These are phyloP conservation scores for Arachnopeziza araneosa DNA, from an alignment of 2,329 filamentous ascomycete species.

Conservation along the genomic window DNA sequence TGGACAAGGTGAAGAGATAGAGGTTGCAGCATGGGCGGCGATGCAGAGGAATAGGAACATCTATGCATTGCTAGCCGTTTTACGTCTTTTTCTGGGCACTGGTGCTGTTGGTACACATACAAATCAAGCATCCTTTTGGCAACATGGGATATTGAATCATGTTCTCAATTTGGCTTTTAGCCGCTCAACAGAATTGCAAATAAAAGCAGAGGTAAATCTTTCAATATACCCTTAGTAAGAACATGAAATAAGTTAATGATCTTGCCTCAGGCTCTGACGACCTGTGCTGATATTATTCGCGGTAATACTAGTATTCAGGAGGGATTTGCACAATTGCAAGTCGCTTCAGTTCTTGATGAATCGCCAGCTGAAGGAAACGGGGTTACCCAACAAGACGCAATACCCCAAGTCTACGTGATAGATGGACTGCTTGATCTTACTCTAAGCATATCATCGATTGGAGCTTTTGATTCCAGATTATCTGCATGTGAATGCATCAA, in stretches of 20 bases:
- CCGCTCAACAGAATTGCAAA: conserved; percentile 63
- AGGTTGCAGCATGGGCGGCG: conserved; percentile 68
- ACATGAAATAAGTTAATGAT: background rate
- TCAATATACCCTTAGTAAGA: too few species aligned
- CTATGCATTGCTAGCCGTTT: conserved; percentile 80
- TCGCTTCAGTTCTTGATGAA: conserved; percentile 52
- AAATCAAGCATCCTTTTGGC: conserved; percentile 84
- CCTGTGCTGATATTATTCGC: conserved; percentile 83
- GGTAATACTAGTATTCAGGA: conserved; percentile 78
- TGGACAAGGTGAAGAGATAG: conserved; percentile 46
- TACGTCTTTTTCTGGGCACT: conserved; percentile 76
- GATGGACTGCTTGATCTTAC: conserved; percentile 84
- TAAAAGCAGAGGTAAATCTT: conserved; percentile 67
- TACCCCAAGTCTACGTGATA: conserved; percentile 75
- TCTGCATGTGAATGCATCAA: conserved; percentile 88
- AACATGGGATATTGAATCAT: conserved; percentile 72
- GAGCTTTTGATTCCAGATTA: conserved; percentile 73
- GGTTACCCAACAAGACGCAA: conserved; percentile 42
- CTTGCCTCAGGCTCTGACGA: conserved; percentile 60
- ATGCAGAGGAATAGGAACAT: conserved; percentile 82
- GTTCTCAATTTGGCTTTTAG: conserved; percentile 80
- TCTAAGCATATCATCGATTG: conserved; percentile 59
- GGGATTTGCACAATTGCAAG: conserved; percentile 80
- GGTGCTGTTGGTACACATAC: conserved; percentile 75
- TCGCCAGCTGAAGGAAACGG: conserved; percentile 33